These are phyloP conservation scores for Cercospora zeae-maydis DNA, from an alignment of 2,329 filamentous ascomycete genomes.

Conservation along the genomic window DNA sequence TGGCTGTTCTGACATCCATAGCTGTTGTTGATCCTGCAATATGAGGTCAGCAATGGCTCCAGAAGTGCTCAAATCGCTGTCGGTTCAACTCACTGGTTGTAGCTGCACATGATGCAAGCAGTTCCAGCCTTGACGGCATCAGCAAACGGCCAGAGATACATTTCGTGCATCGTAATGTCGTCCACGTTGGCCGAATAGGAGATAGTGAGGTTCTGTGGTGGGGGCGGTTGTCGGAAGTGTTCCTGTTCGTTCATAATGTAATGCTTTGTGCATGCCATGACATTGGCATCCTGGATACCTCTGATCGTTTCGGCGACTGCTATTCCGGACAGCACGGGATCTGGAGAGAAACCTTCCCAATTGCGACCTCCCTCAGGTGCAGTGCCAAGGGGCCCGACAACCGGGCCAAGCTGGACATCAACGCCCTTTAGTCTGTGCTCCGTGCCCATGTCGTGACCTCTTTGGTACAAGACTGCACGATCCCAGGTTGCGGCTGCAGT, in stretches of 20 bases:
- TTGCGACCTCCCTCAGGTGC: conserved; percentile 47
- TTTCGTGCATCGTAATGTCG: conserved; percentile 55
- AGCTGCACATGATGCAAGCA: conserved; percentile 54
- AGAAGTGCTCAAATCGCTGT: not conserved
- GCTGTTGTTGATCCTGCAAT: conserved; percentile 40
- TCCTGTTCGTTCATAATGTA: conserved; percentile 70
- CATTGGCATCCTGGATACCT: conserved; percentile 61
- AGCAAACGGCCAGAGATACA: conserved; percentile 46
- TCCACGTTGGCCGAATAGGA: conserved; percentile 56
- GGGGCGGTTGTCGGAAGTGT: conserved; percentile 48
- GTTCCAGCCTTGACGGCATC: conserved; percentile 51
- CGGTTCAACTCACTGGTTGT: conserved; percentile 42
- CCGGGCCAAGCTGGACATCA: conserved; percentile 31
- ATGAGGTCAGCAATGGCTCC: not conserved
- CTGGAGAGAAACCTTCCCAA: conserved; percentile 68
- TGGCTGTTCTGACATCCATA: conserved; percentile 64
- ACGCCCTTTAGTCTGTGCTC: conserved; percentile 33
- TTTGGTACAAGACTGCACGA: conserved; percentile 32
- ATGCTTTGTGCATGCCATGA: conserved; percentile 78
- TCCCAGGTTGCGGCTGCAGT: conserved; percentile 46
- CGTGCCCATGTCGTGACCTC: conserved; percentile 34
- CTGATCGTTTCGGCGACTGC: conserved; percentile 68
- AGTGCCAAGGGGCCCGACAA: conserved; percentile 33
- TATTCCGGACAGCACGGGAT: conserved; percentile 70
- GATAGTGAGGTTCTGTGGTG: conserved; percentile 5